These are phyloP conservation scores for Cruciata laevipes DNA, from an alignment of 257 asterid genomes.

Conservation along the genomic window DNA sequence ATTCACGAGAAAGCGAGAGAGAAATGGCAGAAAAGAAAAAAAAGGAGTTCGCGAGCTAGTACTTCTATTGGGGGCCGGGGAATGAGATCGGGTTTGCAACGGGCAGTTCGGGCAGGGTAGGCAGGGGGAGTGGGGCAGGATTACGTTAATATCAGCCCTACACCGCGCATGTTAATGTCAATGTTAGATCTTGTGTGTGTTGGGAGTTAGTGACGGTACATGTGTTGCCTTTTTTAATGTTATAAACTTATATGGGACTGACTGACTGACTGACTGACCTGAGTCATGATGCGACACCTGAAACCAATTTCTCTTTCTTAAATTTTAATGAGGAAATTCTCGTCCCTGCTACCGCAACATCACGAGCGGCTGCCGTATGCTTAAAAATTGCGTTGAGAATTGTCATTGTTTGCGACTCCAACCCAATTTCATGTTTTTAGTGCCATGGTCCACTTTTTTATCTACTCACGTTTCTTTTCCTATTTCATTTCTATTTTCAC, in stretches of 20 bases:
- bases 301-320: background rate
- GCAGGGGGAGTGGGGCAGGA: slow-evolving; percentile 2
- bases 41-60: background rate
- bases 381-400: background rate
- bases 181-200: background rate
- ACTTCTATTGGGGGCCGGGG: no score
- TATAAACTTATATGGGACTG: background rate
- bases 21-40: background rate
- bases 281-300: background rate
- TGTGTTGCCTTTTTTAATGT: background rate
- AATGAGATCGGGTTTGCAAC: background rate
- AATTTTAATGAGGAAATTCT: background rate
- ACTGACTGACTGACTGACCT: background rate
- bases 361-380: background rate
- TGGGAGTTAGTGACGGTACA: background rate
- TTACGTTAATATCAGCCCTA: background rate
- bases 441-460: background rate
- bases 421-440: background rate
- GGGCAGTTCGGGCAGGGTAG: background rate
- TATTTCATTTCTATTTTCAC: no score
- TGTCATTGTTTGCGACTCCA: background rate
- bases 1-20: background rate
- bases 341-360: background rate
- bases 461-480: background rate
- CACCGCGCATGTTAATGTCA: slow-evolving; percentile 1